Evolutionary conservation across 2,329 filamentous ascomycete genomes (phyloP).

Genomic region (Colletotrichum brevisporum): DNA sequence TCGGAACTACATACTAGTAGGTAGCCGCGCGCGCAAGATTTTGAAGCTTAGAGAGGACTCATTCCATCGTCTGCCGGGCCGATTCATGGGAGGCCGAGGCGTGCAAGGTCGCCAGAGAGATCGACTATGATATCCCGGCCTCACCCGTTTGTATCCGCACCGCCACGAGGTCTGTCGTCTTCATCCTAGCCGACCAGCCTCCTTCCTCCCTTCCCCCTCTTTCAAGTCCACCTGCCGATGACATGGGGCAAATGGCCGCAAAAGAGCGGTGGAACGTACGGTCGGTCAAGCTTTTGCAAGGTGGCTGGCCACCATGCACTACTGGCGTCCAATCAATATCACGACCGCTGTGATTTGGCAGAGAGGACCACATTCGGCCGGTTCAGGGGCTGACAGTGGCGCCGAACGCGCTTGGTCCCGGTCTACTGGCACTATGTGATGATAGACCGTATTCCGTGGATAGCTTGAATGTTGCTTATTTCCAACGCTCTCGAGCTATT

Average conservation of each 20-base stretch:
- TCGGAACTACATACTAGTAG: too few species aligned
- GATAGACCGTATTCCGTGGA: too few species aligned
- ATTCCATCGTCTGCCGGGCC: too few species aligned
- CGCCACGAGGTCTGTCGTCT: background rate
- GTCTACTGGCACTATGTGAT: too few species aligned
- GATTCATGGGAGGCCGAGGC: background rate
- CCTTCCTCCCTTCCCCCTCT: background rate
- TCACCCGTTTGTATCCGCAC: conserved; percentile 9
- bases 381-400: background rate
- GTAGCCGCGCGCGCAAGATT: too few species aligned
- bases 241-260: background rate
- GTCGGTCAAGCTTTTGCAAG: conserved; percentile 9
- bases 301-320: background rate
- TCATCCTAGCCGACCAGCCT: conserved; percentile 5
- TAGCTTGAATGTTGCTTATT: too few species aligned
- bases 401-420: too few species aligned
- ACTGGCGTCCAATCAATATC: conserved; percentile 2
- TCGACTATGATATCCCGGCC: conserved; percentile 17
- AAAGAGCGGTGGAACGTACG: conserved; percentile 28
- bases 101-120: conserved; percentile 12
- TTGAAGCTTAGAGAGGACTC: too few species aligned
- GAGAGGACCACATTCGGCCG: background rate
- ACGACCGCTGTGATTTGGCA: conserved; percentile 17
- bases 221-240: too few species aligned
- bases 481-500: too few species aligned